A percentile compares a stretch with the other conserved stretches of the same genome.
Conservation (phyloP, 2,329 filamentous ascomycete genomes). For the Colletotrichum liaoningense region DNA sequence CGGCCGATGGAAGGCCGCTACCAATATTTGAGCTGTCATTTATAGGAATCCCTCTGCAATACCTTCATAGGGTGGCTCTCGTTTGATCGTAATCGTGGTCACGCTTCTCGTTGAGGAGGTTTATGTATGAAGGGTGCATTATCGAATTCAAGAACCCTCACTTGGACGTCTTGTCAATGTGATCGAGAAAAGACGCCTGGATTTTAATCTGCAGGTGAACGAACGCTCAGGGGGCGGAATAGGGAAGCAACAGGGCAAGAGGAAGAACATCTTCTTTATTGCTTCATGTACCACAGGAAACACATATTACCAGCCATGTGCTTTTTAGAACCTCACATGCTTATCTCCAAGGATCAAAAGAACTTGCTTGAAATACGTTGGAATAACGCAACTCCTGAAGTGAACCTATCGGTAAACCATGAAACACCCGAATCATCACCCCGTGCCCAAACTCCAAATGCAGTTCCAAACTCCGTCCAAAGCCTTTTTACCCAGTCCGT, state of each 20-base stretch:
- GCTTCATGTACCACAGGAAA: background rate
- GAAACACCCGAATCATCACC: background rate
- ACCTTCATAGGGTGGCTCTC: no score
- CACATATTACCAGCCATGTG: background rate
- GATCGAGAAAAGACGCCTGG: no score
- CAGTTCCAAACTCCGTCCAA: background rate
- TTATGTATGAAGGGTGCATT: no score
- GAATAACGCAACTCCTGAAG: background rate
- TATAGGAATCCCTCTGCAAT: no score
- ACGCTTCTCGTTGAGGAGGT: no score
- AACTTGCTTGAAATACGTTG: background rate
- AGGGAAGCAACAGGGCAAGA: background rate
- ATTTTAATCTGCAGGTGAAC: no score
- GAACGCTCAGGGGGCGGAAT: no score
- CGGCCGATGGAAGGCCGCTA: background rate
- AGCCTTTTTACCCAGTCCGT: background rate
- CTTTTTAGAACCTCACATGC: background rate
- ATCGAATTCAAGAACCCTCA: no score
- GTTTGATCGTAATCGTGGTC: no score
- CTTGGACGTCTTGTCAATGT: no score
- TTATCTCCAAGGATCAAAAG: background rate
- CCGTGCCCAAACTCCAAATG: background rate
- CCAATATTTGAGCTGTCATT: no score
- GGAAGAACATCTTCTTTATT: background rate
- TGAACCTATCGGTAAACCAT: background rate